Conservation (phyloP, 108 stramenopile species). For the Nitzschia sp. region DNA sequence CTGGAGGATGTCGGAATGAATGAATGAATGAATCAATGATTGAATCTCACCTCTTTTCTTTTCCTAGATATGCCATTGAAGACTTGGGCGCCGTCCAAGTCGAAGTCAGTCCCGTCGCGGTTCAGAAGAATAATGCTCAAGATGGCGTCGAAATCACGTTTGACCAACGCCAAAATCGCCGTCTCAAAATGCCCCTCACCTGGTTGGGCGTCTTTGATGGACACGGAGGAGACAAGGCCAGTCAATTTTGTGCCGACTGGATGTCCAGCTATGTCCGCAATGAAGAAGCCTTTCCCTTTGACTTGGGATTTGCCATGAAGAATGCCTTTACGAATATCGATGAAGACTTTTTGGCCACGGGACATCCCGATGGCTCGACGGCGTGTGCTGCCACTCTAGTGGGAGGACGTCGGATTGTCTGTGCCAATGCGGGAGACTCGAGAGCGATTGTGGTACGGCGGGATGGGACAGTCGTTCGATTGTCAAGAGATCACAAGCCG, state of each 20-base stretch:
- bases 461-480: constrained; percentile 76
- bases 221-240: constrained; percentile 91
- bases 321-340: constrained; percentile 74
- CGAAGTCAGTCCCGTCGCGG: constrained; percentile 58
- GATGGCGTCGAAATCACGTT: constrained; percentile 38
- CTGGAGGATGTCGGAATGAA: too few species aligned
- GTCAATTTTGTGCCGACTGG: constrained; percentile 90
- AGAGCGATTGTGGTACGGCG: constrained; percentile 88
- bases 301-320: constrained; percentile 77
- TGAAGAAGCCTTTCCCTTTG: constrained; percentile 66
- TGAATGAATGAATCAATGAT: too few species aligned
- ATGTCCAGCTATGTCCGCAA: constrained; percentile 70
- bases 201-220: constrained; percentile 93
- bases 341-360: constrained; percentile 78
- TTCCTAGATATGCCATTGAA: constrained; percentile 80
- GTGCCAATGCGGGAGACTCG: constrained; percentile 96
- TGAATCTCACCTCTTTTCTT: too few species aligned
- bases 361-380: constrained; percentile 81
- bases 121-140: constrained; percentile 1
- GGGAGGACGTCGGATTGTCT: constrained; percentile 77
- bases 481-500: constrained; percentile 94
- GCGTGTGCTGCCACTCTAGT: constrained; percentile 77
- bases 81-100: constrained; percentile 73
- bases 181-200: constrained; percentile 61
- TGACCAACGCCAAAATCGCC: constrained; percentile 32